A percentile compares a stretch with the other conserved stretches of the same genome.
Evolutionary conservation across 306 rosid genomes (phyloP).

Genomic region (Castanea crenata): DNA sequence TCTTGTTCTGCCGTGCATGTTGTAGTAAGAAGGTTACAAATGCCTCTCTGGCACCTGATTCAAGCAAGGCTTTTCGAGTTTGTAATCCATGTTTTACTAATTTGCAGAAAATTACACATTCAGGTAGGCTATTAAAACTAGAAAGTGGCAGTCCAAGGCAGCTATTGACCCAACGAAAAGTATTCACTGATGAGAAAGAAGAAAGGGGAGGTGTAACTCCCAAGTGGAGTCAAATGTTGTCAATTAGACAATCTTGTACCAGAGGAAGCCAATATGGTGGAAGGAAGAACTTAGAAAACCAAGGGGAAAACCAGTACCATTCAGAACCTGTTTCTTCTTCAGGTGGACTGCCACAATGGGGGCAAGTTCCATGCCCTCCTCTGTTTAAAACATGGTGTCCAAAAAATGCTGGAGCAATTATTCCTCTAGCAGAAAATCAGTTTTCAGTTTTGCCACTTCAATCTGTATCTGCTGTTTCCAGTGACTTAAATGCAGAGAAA

Average conservation of each 20-base stretch:
- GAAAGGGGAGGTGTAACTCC: conserved; percentile 45
- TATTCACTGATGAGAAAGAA: conserved; percentile 41
- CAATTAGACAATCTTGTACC: conserved; percentile 45
- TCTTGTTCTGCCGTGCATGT: conserved; percentile 64
- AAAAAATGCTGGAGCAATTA: conserved; percentile 37
- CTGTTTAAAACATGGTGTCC: conserved; percentile 29
- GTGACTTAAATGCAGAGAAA: conserved; percentile 26
- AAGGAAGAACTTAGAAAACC: conserved; percentile 46
- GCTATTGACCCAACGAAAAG: conserved; percentile 30
- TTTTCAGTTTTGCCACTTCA: conserved; percentile 20
- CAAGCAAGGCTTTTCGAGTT: conserved; percentile 70
- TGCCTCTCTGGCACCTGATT: conserved; percentile 72
- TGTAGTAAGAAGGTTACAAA: conserved; percentile 54
- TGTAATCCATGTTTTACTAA: conserved; percentile 69
- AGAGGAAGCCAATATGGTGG: conserved; percentile 52
- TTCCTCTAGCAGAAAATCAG: conserved; percentile 32
- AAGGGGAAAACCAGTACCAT: conserved; percentile 39
- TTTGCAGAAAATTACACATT: conserved; percentile 35
- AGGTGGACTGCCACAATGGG: conserved; percentile 61
- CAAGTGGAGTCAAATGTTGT: conserved; percentile 42
- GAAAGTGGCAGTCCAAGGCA: conserved; percentile 28
- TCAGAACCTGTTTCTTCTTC: conserved; percentile 32
- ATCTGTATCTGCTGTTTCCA: conserved; percentile 23
- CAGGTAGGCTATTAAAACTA: conserved; percentile 26
- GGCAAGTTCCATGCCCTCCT: conserved; percentile 69